Percentiles rank a stretch among this genome's conserved stretches.
Conservation (phyloP, 2,329 filamentous ascomycete species). For the Aspergillus thermomutatus region DNA sequence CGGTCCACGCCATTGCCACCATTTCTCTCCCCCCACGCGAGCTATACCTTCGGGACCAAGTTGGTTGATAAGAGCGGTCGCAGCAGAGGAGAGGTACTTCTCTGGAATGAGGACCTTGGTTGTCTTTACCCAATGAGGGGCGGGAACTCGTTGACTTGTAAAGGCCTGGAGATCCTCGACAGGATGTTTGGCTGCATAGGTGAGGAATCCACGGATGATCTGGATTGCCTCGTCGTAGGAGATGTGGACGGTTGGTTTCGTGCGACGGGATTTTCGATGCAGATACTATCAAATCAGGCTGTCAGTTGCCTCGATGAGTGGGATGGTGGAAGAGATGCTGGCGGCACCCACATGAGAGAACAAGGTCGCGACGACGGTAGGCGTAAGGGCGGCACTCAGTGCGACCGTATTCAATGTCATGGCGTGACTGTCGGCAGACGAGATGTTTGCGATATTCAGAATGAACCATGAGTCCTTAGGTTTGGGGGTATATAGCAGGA, state of each 20-base stretch:
- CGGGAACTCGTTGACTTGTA: constrained; percentile 86
- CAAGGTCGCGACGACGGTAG: constrained; percentile 81
- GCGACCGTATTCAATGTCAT: constrained; percentile 76
- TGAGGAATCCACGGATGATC: constrained; percentile 80
- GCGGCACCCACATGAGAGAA: constrained; percentile 69
- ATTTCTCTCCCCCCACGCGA: constrained; percentile 73
- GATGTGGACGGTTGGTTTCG: constrained; percentile 84
- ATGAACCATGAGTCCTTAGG: background rate
- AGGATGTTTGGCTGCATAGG: constrained; percentile 80
- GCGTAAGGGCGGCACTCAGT: constrained; percentile 79
- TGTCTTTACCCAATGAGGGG: constrained; percentile 81
- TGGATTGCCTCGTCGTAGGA: constrained; percentile 92
- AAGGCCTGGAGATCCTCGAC: constrained; percentile 93
- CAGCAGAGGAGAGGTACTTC: constrained; percentile 63
- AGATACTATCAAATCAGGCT: constrained; percentile 61
- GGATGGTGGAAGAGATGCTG: background rate
- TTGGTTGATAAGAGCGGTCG: constrained; percentile 65
- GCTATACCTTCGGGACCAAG: constrained; percentile 73
- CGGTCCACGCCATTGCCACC: constrained; percentile 82
- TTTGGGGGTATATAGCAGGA: background rate
- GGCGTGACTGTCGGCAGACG: background rate
- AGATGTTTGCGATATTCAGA: background rate
- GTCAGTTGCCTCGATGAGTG: constrained; percentile 10
- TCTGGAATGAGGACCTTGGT: constrained; percentile 65
- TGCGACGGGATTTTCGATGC: constrained; percentile 68